Conservation (phyloP, 2,329 filamentous ascomycete genomes). For the Trichoderma hamatum region DNA sequence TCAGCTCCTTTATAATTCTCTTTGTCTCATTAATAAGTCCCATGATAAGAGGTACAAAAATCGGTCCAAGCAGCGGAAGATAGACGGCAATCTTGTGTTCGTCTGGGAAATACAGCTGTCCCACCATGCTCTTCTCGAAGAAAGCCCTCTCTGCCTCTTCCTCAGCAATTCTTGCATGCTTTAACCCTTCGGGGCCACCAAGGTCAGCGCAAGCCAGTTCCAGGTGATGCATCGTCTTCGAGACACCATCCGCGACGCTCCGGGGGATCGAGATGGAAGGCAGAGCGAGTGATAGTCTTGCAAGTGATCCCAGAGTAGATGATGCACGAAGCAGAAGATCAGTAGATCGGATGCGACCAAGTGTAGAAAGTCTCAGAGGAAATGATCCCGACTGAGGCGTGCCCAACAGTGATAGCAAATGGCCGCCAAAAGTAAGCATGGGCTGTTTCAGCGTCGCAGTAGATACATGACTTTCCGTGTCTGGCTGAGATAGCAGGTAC, state of each 20-base stretch:
- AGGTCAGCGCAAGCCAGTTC: constrained; percentile 75
- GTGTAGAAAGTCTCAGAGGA: constrained; percentile 79
- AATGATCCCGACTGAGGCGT: constrained; percentile 82
- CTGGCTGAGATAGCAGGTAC: constrained; percentile 58
- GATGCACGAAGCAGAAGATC: constrained; percentile 86
- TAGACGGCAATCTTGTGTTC: constrained; percentile 99
- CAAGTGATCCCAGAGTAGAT: constrained; percentile 89
- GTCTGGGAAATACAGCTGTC: constrained; percentile 96
- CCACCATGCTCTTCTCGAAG: constrained; percentile 99
- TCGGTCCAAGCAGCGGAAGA: constrained; percentile 83
- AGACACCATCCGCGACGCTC: constrained; percentile 82
- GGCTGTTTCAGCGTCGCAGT: constrained; percentile 72
- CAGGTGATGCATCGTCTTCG: constrained; percentile 76
- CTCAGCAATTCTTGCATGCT: constrained; percentile 82
- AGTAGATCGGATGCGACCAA: constrained; percentile 82
- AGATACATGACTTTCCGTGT: constrained; percentile 56
- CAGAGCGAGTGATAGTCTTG: constrained; percentile 79
- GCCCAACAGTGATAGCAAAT: constrained; percentile 85
- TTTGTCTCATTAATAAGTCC: constrained; percentile 80
- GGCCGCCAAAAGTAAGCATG: constrained; percentile 86
- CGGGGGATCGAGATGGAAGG: constrained; percentile 89
- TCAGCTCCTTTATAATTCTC: constrained; percentile 56
- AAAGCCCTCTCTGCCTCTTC: constrained; percentile 90
- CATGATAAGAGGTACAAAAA: constrained; percentile 87
- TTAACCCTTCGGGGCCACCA: constrained; percentile 66